Evolutionary conservation across 768 basidiomycete genomes (phyloP), one percentile per base, ranked within the genome.

Genomic region (Gautieria morchelliformis): DNA sequence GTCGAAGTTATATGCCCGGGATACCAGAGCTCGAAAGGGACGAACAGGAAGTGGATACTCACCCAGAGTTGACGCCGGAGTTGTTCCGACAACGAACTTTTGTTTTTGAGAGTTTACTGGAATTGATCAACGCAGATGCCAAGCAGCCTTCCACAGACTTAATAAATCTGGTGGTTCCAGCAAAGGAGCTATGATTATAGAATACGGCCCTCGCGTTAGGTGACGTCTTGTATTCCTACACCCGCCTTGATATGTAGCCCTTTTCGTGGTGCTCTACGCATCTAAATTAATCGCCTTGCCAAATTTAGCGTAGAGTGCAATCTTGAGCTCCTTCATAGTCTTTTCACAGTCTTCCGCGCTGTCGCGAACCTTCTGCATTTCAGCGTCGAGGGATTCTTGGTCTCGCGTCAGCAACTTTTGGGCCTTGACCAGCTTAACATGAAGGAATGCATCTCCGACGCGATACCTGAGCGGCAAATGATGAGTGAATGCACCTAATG

Each of bases 241-340:
- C 39, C 12, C 39, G 24, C n/a, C 53, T 56, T 48, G 35, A 53
- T 20, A 19, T 45, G 10, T 42, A 48, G 22, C 42, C 14, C 39
- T 42, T 4, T 46, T 11, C 48, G n/a, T 54, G 44, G n/a, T 15
- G 20, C 51, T 19, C 32, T 56, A 56, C 10, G 32, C 89, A 68
- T 95, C 93, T 47, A 96, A 79, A 69, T 96, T 96, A 70, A 95
- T 95, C 40, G 93, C 87, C 42, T 78, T 82, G 19, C 93, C 93
- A 67, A 97, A 97, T 71, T 93, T 94, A 27, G 89, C 89, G 65
- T 96, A 96, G 55, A 93, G 67, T 0, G 75, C 66, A 42, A 87
- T 78, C 67, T 93, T 93, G 45, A 93, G 80, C 52, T 79, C 79
- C 65, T 87, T 86, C 89, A 93, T 91, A 63, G 82, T 74, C 33